Conservation (phyloP, 345 rosid species). For the Erysimum cheiranthoides region DNA sequence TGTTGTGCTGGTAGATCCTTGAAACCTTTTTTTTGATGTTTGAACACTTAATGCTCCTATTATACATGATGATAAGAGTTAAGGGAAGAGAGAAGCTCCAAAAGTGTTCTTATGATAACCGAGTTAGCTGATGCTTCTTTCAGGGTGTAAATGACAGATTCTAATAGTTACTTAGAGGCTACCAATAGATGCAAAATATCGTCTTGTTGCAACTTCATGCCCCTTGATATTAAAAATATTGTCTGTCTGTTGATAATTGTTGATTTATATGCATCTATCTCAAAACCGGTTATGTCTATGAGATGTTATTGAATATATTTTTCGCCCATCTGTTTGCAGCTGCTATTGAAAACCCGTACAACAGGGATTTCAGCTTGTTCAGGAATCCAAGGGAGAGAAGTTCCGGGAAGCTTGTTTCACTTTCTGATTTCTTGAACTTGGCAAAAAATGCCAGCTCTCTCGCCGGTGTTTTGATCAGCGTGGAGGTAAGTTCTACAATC, state of each 20-base stretch:
- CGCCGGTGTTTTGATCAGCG: conserved; percentile 71
- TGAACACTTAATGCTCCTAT: neutral
- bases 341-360: conserved; percentile 59
- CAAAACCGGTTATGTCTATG: neutral
- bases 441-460: conserved; percentile 66
- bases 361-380: conserved; percentile 37
- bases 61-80: conserved; percentile 2
- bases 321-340: conserved; percentile 55
- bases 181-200: neutral
- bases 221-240: neutral
- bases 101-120: neutral
- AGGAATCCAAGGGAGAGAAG: conserved; percentile 67
- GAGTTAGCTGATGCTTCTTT: conserved; percentile 1
- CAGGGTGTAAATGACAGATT: neutral
- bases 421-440: conserved; percentile 71
- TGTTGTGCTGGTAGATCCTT: conserved; percentile 13
- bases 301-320: conserved; percentile 6
- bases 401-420: conserved; percentile 57
- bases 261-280: conserved; percentile 7
- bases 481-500: conserved; percentile 62
- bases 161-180: conserved; percentile 13
- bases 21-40: neutral
- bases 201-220: neutral
- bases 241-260: neutral
- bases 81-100: neutral